Percentiles rank a stretch among this genome's conserved stretches.
These are phyloP conservation scores for Rosa multiflora DNA, from an alignment of 306 rosid genomes.

Conservation along the genomic window DNA sequence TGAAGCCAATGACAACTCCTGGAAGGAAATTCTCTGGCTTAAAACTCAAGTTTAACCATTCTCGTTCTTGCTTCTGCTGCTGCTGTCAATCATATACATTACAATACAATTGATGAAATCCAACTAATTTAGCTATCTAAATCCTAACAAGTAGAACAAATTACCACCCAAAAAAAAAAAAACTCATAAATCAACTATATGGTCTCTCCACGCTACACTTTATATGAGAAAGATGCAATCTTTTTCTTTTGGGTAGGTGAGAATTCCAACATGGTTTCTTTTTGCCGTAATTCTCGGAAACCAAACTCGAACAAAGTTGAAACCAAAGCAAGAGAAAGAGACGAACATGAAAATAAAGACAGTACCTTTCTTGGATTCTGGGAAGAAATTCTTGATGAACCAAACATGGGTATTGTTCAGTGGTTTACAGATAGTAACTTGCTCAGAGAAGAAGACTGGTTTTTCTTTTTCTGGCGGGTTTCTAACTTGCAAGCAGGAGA, in stretches of 20 bases:
- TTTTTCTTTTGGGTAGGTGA: background rate
- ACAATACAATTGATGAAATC: background rate
- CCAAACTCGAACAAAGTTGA: background rate
- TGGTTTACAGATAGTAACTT: background rate
- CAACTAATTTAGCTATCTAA: background rate
- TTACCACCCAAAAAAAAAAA: background rate
- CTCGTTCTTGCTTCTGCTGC: constrained; percentile 50
- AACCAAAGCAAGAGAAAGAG: background rate
- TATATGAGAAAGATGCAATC: background rate
- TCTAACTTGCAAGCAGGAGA: background rate
- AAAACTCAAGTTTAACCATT: constrained; percentile 71
- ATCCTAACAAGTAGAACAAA: background rate
- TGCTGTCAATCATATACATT: constrained; percentile 21
- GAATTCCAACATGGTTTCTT: constrained; percentile 1
- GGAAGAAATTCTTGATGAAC: constrained; percentile 35
- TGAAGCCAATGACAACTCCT: constrained; percentile 88
- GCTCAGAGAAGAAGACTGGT: background rate
- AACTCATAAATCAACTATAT: background rate
- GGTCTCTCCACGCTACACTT: constrained; percentile 2
- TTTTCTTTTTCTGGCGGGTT: background rate
- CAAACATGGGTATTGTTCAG: constrained; percentile 35
- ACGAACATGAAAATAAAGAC: background rate
- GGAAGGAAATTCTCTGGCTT: constrained; percentile 85
- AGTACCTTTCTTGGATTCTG: constrained; percentile 46
- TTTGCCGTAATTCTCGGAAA: background rate